phyloP scores from a whole-genome alignment of 306 rosid genomes.

The Morella rubra region DNA sequence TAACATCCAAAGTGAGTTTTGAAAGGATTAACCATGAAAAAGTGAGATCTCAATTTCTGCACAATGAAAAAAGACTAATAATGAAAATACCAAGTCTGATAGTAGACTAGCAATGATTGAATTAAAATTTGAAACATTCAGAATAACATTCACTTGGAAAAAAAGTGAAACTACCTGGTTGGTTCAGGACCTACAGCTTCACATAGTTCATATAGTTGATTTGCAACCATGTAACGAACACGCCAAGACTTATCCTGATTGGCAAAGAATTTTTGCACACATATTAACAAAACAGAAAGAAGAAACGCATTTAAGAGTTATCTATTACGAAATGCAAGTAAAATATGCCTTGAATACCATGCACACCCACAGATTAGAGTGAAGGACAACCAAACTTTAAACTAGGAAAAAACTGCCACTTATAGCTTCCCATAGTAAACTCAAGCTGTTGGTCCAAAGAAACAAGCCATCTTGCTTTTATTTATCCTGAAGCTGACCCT shows the following conservation, averaged over 20 bases:
- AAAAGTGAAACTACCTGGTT: slow-evolving; percentile 57
- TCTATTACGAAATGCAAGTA: neutral
- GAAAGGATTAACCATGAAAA: too few relatives aligned
- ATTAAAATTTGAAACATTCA: neutral
- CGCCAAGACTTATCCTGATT: slow-evolving; percentile 97
- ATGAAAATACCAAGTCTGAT: neutral
- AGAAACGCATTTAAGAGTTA: neutral
- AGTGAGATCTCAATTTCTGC: neutral
- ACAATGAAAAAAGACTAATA: too few relatives aligned
- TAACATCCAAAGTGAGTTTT: neutral
- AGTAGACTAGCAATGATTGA: neutral
- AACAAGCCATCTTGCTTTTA: too few relatives aligned
- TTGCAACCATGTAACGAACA: slow-evolving; percentile 99
- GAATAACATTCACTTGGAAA: neutral
- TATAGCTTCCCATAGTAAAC: neutral
- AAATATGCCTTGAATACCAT: neutral
- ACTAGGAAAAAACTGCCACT: neutral
- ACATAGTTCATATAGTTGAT: slow-evolving; percentile 90
- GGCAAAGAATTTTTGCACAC: slow-evolving; percentile 23
- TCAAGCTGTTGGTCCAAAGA: neutral
- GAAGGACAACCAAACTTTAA: neutral
- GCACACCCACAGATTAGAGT: neutral
- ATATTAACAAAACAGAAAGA: neutral
- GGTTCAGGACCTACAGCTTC: slow-evolving; percentile 99
- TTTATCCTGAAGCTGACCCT: too few relatives aligned